Evolutionary conservation across 75 land plant species (phyloP), one percentile per base, ranked within the genome.

Genomic region (Gnetum montanum): DNA sequence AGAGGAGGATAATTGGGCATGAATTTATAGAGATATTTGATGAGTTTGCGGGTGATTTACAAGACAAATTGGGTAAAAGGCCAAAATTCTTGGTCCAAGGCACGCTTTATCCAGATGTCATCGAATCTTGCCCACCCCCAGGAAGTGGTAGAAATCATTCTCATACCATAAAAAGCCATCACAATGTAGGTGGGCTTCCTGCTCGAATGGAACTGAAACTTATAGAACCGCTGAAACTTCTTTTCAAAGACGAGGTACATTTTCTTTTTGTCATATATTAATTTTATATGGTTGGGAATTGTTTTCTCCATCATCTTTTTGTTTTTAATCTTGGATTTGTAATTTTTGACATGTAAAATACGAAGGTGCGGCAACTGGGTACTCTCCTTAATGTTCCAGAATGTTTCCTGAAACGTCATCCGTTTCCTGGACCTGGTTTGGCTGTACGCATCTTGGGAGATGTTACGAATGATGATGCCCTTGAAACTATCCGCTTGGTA

Each of bases 91-190:
- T 94, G 73, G 96, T 89, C 60, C 96, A 94, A 52, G 98, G 98
- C 26, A 94, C 98, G 3, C 59, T 94, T 29, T 94, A 94, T 59
- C 98, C 98, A 13, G 96, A 94, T 77, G 88, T 94, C 15, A 89
- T 94, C 44, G 98, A 94, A 63, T 94, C 96, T 6, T 94, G 96
- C 49, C 98, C 98, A 54, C 98, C 98, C 16, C 98, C 91, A 22
- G 98, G 98, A 58, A 83, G 84, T 69, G 98, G 98, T 60, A 85
- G 83, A 56, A 76, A 65, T 12, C 98, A 93, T 62, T 94, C 98
- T 16, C 98, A 94, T 67, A 94, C 98, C 36, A 94, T 94, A 57
- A 94, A 94, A 66, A 94, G 98, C 49, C 98, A 94, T 71, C 98
- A 94, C 50, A 94, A 94, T 73, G 98, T 89, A 62, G 98, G 98